Evolutionary conservation across 306 rosid species (phyloP).

Genomic region (Cotoneaster glaucophyllus): DNA sequence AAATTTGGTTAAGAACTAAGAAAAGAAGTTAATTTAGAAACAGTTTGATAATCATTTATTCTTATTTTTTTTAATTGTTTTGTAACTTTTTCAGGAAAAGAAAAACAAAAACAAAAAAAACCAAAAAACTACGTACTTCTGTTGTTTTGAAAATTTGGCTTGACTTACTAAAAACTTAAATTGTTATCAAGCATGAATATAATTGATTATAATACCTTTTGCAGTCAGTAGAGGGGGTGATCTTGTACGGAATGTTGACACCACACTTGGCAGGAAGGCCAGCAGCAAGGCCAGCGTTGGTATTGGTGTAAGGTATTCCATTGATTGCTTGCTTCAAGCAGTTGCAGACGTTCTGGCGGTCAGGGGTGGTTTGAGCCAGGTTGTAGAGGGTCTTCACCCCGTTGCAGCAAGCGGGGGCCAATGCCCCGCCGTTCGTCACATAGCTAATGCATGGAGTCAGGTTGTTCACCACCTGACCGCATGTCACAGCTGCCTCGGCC

Average conservation of each 20-base stretch:
- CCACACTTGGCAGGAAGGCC: slow-evolving; percentile 31
- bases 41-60: no score
- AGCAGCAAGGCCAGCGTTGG: slow-evolving; percentile 28
- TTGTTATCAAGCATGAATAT: no score
- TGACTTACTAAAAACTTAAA: neutral
- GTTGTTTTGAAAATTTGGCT: no score
- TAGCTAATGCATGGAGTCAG: slow-evolving; percentile 37
- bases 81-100: no score
- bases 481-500: slow-evolving; percentile 20
- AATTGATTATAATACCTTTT: slow-evolving; percentile 1
- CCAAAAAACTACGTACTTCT: no score
- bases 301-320: slow-evolving; percentile 13
- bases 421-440: slow-evolving; percentile 8
- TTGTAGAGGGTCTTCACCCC: slow-evolving; percentile 30
- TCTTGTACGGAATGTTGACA: slow-evolving; percentile 30
- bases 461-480: slow-evolving; percentile 23
- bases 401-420: slow-evolving; percentile 32
- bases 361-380: slow-evolving; percentile 38
- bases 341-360: slow-evolving; percentile 43
- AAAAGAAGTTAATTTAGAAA: no score
- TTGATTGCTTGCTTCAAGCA: slow-evolving; percentile 45
- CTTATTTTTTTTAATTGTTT: no score
- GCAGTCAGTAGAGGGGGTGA: slow-evolving; percentile 29
- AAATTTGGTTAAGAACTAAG: neutral
- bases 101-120: no score